phyloP scores from a whole-genome alignment of 345 rosid species.

The Salix caprea region DNA sequence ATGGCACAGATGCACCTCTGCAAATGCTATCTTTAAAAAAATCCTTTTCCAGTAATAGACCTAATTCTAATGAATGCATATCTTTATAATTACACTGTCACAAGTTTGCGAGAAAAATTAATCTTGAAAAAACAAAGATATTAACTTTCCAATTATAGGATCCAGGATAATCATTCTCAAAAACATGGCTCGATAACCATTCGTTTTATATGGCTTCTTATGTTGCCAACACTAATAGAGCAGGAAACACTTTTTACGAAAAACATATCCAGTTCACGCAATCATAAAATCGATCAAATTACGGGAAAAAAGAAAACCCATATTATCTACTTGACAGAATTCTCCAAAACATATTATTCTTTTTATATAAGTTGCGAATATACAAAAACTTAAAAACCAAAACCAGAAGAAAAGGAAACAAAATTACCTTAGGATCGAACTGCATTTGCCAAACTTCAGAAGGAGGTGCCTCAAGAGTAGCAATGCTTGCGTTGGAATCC shows the following conservation, averaged over 20 bases:
- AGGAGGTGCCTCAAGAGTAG: conserved; percentile 91
- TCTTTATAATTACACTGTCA: neutral
- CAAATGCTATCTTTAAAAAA: no score
- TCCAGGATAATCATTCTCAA: neutral
- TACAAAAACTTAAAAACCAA: neutral
- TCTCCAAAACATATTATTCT: no score
- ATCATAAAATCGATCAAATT: no score
- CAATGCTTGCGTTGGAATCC: conserved; percentile 83
- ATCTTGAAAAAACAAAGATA: no score
- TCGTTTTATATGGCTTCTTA: neutral
- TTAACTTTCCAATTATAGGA: neutral
- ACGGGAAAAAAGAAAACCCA: no score
- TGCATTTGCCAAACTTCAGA: conserved; percentile 98
- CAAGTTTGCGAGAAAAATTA: neutral
- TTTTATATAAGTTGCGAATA: no score
- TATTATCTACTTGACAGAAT: no score
- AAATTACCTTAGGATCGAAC: conserved; percentile 74
- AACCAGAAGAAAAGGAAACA: neutral
- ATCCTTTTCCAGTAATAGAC: neutral
- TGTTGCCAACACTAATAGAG: neutral
- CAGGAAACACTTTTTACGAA: neutral
- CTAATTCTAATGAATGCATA: neutral
- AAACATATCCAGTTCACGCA: neutral
- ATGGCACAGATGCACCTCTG: neutral
- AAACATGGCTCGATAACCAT: neutral